These are phyloP conservation scores for Talaromyces trachyspermus DNA, from an alignment of 495 filamentous ascomycete genomes.

Conservation along the genomic window DNA sequence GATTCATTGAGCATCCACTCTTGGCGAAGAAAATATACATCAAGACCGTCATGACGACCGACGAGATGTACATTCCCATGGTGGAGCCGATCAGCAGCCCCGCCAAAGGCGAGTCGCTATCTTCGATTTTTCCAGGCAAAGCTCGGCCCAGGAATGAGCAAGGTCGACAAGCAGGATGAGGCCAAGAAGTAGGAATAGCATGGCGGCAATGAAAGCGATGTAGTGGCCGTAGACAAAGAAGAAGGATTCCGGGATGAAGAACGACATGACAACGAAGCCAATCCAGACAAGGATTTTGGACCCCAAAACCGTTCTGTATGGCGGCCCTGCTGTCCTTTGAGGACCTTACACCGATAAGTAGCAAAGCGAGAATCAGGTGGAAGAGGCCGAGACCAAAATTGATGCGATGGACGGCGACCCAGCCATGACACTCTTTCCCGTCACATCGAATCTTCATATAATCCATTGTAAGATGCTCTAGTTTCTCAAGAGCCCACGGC, in stretches of 20 bases:
- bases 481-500: conserved; percentile 93
- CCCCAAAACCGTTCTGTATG: conserved; percentile 95
- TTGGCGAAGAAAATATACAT: conserved; percentile 96
- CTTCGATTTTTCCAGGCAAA: conserved; percentile 92
- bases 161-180: conserved; percentile 90
- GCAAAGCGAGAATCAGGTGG: conserved; percentile 74
- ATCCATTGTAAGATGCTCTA: conserved; percentile 83
- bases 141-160: conserved; percentile 96
- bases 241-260: conserved; percentile 92
- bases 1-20: conserved; percentile 86
- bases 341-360: conserved; percentile 78
- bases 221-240: conserved; percentile 97
- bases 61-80: conserved; percentile 84
- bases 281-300: conserved; percentile 84
- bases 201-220: conserved; percentile 78
- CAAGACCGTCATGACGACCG: conserved; percentile 85
- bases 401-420: conserved; percentile 92
- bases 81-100: conserved; percentile 85
- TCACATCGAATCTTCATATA: conserved; percentile 91
- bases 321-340: conserved; percentile 81
- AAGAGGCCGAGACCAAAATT: conserved; percentile 95
- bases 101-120: conserved; percentile 74
- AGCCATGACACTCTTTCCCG: conserved; percentile 87
- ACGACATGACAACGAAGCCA: conserved; percentile 76
- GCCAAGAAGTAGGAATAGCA: conserved; percentile 89